Base-by-base conservation (phyloP, 139 green algal species). In the Coccomyxa sp. region DNA sequence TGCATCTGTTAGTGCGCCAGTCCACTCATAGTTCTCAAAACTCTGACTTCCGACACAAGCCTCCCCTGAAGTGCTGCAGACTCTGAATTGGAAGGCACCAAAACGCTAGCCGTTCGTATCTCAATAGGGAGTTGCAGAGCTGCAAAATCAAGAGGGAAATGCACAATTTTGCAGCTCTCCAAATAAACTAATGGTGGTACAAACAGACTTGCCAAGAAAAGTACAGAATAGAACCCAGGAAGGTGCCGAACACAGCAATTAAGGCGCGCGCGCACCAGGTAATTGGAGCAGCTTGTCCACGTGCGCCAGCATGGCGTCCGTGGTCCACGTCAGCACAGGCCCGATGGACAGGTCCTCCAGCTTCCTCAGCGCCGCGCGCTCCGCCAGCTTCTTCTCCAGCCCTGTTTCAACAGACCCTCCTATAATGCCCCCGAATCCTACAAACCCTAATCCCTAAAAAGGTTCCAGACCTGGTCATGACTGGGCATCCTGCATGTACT, bases 301-400 rank as follows among this genome's bases (percentile, higher is more conserved):
- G 82, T 99, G 96, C 9, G 67, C 85, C 51, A 97, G 86, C 83
- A 98, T 97, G 15, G 86, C 84, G 23, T 95, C 83, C 0, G 94
- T 99, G 23, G 91, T 98, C 91, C 93, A 95, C 13, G 90, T 94
- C 31, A 99, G 90, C 82, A 99, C 95, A 14, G 96, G 96, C 0
- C 94, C 96, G 11, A 99, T 84, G 25, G 93, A 98, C n/a, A 98
- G 90, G 87, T 99, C 91, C 0, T 90, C 67, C 79, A 99, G 86
- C 68, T 89, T 92, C 66, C 96, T 91, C 23, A 58, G 81, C 10
- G 81, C 81, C 0, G 95, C 95, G 10, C 85, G 82, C 60, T 87
- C 81, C 25, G 85, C 86, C 58, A 99, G 81, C 79, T 89, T 90
- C 18, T 96, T 89, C 51, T 95, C 81, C 75, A 99, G 80, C 0